A percentile compares a stretch with the other conserved stretches of the same genome.
These are phyloP conservation scores for Areca catechu DNA, from an alignment of 176 grass and related monocot species.

Conservation along the genomic window DNA sequence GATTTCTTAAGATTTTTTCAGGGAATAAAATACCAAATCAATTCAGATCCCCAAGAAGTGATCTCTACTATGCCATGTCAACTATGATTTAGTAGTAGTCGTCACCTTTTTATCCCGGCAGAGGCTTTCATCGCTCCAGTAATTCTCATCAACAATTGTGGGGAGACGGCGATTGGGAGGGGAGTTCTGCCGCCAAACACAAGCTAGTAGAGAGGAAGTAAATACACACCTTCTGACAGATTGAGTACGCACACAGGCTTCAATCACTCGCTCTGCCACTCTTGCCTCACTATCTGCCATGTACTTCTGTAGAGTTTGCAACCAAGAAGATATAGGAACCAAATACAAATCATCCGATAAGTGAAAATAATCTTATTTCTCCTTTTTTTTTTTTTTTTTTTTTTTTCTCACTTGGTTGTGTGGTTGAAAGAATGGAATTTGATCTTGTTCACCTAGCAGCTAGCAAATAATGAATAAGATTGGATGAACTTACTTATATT, in stretches of 20 bases:
- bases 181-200: constrained; percentile 58
- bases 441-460: too few species aligned
- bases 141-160: constrained; percentile 72
- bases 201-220: constrained; percentile 78
- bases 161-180: constrained; percentile 35
- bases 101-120: constrained; percentile 87
- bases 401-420: too few species aligned
- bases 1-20: too few species aligned
- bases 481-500: too few species aligned
- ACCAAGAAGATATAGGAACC: background rate
- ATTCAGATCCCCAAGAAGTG: too few species aligned
- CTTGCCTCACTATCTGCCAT: constrained; percentile 73
- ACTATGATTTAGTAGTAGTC: background rate
- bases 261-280: constrained; percentile 76
- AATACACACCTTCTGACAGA: constrained; percentile 82
- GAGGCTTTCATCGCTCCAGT: constrained; percentile 94
- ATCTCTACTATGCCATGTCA: too few species aligned
- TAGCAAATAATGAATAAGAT: too few species aligned
- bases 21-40: too few species aligned
- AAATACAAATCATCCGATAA: too few species aligned
- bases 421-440: too few species aligned
- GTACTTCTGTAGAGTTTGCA: constrained; percentile 51
- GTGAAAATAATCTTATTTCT: too few species aligned
- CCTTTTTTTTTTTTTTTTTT: too few species aligned
- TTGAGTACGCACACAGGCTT: constrained; percentile 69